phyloP scores from a whole-genome alignment of 176 grass and related monocot species.

The Cenchrus fungigraminus region DNA sequence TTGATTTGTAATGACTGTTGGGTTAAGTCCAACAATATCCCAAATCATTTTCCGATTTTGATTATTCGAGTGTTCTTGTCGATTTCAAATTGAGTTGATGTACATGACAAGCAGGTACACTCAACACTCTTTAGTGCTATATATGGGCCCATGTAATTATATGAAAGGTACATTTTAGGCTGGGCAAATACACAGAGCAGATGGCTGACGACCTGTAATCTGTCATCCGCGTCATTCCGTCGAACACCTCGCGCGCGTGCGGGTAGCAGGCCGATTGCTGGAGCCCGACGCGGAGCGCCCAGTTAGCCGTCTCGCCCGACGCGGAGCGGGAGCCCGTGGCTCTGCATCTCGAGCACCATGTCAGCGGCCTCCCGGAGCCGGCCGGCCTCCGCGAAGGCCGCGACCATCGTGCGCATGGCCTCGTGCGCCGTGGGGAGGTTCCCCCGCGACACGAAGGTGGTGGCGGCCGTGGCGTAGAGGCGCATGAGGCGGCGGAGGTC shows the following conservation, averaged over 20 bases:
- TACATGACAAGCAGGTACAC: no score
- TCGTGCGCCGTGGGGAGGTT: slow-evolving; percentile 83
- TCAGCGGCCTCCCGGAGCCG: slow-evolving; percentile 70
- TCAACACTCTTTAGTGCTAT: no score
- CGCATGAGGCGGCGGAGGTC: slow-evolving; percentile 68
- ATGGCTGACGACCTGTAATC: no score
- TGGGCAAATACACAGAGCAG: no score
- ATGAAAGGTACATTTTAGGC: no score
- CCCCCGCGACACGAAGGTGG: slow-evolving; percentile 59
- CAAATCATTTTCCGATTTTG: no score
- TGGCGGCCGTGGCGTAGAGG: slow-evolving; percentile 73
- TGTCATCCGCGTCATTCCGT: slow-evolving; percentile 52
- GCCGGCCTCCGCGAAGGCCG: slow-evolving; percentile 57
- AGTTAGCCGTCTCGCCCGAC: slow-evolving; percentile 75
- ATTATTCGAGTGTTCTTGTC: no score
- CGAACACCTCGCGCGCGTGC: slow-evolving; percentile 68
- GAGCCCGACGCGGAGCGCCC: slow-evolving; percentile 57
- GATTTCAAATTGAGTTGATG: no score
- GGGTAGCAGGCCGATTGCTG: slow-evolving; percentile 22
- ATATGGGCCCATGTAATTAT: no score
- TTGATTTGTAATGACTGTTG: no score
- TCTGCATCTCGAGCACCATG: slow-evolving; percentile 88
- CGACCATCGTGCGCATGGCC: slow-evolving; percentile 68
- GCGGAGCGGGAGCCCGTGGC: slow-evolving; percentile 63
- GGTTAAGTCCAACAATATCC: no score